Evolutionary conservation across 805 yeast species (phyloP), one percentile per base, ranked within the genome.

Genomic region (Lipomyces orientalis): DNA sequence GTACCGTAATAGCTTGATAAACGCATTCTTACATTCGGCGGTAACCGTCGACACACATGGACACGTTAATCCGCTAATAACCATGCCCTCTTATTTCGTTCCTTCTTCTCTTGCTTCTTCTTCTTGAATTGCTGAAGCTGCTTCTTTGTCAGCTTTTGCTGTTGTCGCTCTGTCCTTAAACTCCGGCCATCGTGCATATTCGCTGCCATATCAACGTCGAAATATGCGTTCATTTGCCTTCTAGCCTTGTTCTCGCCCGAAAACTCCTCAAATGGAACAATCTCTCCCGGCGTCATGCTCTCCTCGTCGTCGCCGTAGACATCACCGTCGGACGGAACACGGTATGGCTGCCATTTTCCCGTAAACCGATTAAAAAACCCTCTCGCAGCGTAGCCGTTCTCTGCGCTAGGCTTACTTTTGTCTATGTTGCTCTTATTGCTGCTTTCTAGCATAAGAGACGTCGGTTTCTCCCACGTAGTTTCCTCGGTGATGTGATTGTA

Each of bases 381-480:
- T 16, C 71, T 69, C 31, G 66, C 34, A 8, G 54, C 58, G 62
- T 67, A 67, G 54, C 46, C 63, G 22, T 59, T 59, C 10, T 46
- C 60, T n/a, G 46, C 37, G 4, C 59, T n/a, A 7, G 58, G 43
- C 19, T 46, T 25, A 19, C 35, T 22, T 22, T 22, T 34, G 19
- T 22, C 16, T 14, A 9, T 12, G 33, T 19, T 25, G 6, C 19
- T 37, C 7, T 16, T 31, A 6, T 61, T 19, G 12, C 39, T 57
- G 16, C 55, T 46, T 16, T n/a, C 54, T 10, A n/a, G 19, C 22
- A 9, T 6, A 14, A 39, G 34, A 16, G 59, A 65, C 9, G 73
- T 61, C 14, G 77, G 77, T 34, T 69, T 74, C n/a, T 62, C 62
- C 77, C 76, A 75, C 10, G 76, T 75, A 19, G 75, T 71, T 55